Conservation (phyloP, 441 rosid species). For the Bruguiera hainesii region DNA sequence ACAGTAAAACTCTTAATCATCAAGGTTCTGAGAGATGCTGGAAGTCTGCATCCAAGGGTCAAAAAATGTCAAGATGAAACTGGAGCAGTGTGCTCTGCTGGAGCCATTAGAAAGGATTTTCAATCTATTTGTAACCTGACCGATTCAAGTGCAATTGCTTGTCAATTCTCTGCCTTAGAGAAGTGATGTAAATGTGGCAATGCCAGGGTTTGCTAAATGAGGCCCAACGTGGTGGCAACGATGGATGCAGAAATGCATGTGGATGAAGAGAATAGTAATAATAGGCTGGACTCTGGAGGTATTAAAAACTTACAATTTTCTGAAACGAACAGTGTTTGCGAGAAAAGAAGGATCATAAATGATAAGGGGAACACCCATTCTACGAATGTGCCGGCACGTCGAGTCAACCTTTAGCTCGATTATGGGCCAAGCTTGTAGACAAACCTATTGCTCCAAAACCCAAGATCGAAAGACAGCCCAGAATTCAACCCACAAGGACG, state of each 20-base stretch:
- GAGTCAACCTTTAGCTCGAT: too few species aligned
- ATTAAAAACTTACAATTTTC: too few species aligned
- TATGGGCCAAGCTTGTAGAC: too few species aligned
- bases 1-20: conserved; percentile 2
- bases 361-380: too few species aligned
- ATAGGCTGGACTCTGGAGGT: too few species aligned
- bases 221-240: neutral
- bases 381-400: too few species aligned
- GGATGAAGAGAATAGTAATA: conserved; percentile 7
- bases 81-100: conserved; percentile 19
- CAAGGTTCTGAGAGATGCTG: conserved; percentile 44
- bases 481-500: too few species aligned
- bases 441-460: too few species aligned
- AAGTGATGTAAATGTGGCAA: conserved; percentile 63
- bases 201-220: conserved; percentile 11
- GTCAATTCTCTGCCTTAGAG: conserved; percentile 65
- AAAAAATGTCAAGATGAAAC: conserved; percentile 34
- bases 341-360: too few species aligned
- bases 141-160: conserved; percentile 74
- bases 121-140: conserved; percentile 22
- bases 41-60: conserved; percentile 51
- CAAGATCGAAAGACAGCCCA: too few species aligned
- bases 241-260: conserved; percentile 10
- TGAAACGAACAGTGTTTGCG: too few species aligned
- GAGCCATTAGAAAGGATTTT: conserved; percentile 23